These are phyloP conservation scores for Adenanthera pavonina DNA, from an alignment of 306 rosid species.

Conservation along the genomic window DNA sequence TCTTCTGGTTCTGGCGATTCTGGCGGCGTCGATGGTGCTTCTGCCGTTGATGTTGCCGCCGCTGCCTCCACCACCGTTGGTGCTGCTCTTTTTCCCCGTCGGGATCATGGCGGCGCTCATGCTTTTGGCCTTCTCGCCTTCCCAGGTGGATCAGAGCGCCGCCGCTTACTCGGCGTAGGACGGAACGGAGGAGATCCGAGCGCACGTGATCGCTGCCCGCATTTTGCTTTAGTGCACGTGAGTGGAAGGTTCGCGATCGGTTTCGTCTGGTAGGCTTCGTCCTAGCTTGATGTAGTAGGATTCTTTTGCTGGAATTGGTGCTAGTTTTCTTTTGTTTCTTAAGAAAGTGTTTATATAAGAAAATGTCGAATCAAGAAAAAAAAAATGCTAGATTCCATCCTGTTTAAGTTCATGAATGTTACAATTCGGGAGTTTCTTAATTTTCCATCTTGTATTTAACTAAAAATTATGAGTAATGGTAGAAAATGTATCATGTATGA, in stretches of 20 bases:
- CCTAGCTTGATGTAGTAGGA: not conserved
- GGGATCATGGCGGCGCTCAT: conserved; percentile 59
- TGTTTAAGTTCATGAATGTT: not conserved
- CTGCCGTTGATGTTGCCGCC: conserved; percentile 60
- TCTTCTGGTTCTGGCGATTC: conserved; percentile 36
- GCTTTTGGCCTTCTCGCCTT: conserved; percentile 53
- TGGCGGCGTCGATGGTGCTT: conserved; percentile 55
- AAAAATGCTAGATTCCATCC: not conserved
- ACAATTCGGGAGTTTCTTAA: not conserved
- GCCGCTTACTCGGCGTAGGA: conserved; percentile 18
- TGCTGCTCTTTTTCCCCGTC: conserved; percentile 56
- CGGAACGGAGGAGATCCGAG: not conserved
- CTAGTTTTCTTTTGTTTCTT: not conserved
- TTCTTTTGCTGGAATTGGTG: not conserved
- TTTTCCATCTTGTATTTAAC: not conserved
- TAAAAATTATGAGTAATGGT: not conserved
- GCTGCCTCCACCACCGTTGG: conserved; percentile 63
- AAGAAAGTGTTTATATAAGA: not conserved
- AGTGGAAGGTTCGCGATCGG: not conserved
- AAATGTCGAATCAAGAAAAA: not conserved
- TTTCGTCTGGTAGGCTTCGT: not conserved
- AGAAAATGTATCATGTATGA: not conserved
- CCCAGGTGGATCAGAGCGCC: conserved; percentile 15
- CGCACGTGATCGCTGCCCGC: not conserved
- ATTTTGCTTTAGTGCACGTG: not conserved